phyloP scores from a whole-genome alignment of 768 basidiomycete genomes.

The Tricholoma sp. region DNA sequence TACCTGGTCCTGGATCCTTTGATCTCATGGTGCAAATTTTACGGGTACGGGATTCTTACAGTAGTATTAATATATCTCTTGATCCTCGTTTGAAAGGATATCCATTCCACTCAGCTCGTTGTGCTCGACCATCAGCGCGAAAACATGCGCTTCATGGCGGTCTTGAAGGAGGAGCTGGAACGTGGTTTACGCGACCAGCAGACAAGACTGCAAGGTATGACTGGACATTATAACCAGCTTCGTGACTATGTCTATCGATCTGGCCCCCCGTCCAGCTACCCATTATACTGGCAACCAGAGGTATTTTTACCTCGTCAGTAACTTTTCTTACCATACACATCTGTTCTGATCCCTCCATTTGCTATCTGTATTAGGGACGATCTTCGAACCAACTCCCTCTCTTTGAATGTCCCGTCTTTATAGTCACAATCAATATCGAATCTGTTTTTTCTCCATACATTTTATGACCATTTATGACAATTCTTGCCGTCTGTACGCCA shows the following conservation, averaged over 20 bases:
- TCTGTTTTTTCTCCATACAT: neutral
- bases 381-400: too few relatives aligned
- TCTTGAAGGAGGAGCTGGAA: conserved; percentile 73
- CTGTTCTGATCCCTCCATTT: neutral
- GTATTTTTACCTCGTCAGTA: neutral
- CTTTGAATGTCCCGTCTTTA: neutral
- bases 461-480: neutral
- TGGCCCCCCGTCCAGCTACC: neutral
- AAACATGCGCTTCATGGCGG: conserved; percentile 72
- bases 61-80: neutral
- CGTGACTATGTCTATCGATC: conserved; percentile 17
- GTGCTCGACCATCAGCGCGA: conserved; percentile 77
- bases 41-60: neutral
- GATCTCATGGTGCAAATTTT: neutral
- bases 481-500: neutral
- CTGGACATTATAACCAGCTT: conserved; percentile 52
- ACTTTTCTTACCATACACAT: neutral
- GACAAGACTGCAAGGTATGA: conserved; percentile 62
- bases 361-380: too few relatives aligned
- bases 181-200: conserved; percentile 78
- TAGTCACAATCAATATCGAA: neutral
- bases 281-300: neutral
- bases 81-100: neutral
- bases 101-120: conserved; percentile 45
- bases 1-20: neutral